Evolutionary conservation across 2,329 filamentous ascomycete species (phyloP).

Genomic region (Colletotrichum sp.): DNA sequence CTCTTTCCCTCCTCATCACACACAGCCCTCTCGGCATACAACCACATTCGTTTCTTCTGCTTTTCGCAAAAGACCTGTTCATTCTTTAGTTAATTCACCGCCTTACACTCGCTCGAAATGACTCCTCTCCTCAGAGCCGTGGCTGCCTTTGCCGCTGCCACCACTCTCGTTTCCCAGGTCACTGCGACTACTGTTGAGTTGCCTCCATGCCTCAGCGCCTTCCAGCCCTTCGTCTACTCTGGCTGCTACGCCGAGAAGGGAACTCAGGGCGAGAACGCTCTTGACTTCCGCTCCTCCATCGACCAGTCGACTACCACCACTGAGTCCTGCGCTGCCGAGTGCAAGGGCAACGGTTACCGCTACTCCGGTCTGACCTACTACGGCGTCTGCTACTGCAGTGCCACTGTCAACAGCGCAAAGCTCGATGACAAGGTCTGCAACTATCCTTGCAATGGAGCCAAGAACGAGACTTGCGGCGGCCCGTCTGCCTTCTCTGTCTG

Average conservation of each 20-base stretch:
- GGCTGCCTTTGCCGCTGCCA: slow-evolving; percentile 40
- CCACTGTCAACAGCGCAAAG: slow-evolving; percentile 56
- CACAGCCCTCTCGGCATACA: slow-evolving; percentile 8
- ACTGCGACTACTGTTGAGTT: slow-evolving; percentile 48
- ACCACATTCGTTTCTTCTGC: slow-evolving; percentile 22
- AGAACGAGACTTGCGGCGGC: slow-evolving; percentile 51
- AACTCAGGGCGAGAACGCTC: slow-evolving; percentile 27
- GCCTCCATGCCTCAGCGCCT: slow-evolving; percentile 48
- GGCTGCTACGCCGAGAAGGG: slow-evolving; percentile 50
- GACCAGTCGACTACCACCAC: slow-evolving; percentile 50
- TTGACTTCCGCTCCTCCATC: slow-evolving; percentile 46
- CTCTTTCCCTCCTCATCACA: not conserved
- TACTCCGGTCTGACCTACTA: slow-evolving; percentile 58
- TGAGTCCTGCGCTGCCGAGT: slow-evolving; percentile 47
- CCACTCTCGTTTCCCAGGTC: slow-evolving; percentile 37
- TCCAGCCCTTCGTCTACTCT: slow-evolving; percentile 52
- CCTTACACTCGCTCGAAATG: slow-evolving; percentile 39
- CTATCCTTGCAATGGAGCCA: slow-evolving; percentile 56
- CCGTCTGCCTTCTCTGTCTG: slow-evolving; percentile 51
- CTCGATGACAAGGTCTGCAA: slow-evolving; percentile 60
- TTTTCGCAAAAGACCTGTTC: slow-evolving; percentile 23
- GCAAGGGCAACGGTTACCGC: slow-evolving; percentile 57
- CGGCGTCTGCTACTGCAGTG: slow-evolving; percentile 58
- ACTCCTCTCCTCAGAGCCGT: slow-evolving; percentile 32
- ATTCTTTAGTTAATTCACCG: slow-evolving; percentile 9